Base-by-base conservation (phyloP, 2,329 filamentous ascomycete species). In the Bipolaris sorokiniana region DNA sequence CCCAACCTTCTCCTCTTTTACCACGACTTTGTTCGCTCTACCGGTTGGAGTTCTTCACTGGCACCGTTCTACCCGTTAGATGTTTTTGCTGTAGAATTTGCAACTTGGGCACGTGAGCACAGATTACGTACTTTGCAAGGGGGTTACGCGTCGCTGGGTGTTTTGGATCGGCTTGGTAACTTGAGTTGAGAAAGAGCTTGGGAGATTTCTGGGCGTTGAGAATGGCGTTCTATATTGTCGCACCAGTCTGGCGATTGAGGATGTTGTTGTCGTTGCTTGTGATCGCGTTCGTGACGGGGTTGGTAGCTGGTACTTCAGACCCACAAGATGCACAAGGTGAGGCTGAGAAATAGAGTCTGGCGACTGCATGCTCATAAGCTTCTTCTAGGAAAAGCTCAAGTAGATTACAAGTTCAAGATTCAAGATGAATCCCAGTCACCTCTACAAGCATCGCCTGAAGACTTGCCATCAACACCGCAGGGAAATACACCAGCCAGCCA, bases 401-500 rank as follows among this genome's bases (percentile, higher is more conserved):
- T 41, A 18, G 56, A 57, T 45, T 69, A 64, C 26, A 58, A 65
- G 50, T 36, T 58, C 44, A 55, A 59, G 11, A 48, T 58, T 16
- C 64, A 68, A 13, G 37, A 67, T 34, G 46, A 61, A n/a, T 18
- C 63, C 13, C 49, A 49, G 13, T 26, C 18, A 7, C 38, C 41
- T 31, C 13, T 15, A 6, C 15, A 9, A 4, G 23, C 16, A 50
- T 15, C 50, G 16, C 7, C 31, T 9, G 2, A 23, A 33, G 26
- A 46, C 18, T 16, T 33, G 0, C 36, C 36, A 20, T 42, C 42
- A 15, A 40, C 11, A 44, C 10, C 15, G 18, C 23, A 40, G 44
- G 36, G 16, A 13, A 41, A 47, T 23, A 9, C 36, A 22, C 44
- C 20, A 23, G 20, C 42, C 34, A 38, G 37, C n/a, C 44, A 36